phyloP scores from a whole-genome alignment of 352 stramenopile genomes.

The Phytophthora foliorum region DNA sequence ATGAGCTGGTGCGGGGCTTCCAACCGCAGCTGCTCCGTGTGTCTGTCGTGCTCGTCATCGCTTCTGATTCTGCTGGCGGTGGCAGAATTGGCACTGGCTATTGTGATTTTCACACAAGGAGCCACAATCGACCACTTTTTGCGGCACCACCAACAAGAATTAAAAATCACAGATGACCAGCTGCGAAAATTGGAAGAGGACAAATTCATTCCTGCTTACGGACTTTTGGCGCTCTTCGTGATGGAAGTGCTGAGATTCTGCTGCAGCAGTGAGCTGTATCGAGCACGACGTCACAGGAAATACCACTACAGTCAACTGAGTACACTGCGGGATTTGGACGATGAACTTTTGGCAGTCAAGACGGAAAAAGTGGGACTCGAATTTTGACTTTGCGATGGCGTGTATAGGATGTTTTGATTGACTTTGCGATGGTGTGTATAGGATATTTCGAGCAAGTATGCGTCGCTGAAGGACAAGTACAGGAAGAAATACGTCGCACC shows the following conservation, averaged over 20 bases:
- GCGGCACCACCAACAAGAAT: conserved; percentile 66
- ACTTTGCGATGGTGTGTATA: conserved; percentile 22
- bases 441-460: conserved; percentile 82
- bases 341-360: conserved; percentile 71
- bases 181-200: conserved; percentile 61
- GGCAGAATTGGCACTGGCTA: conserved; percentile 63
- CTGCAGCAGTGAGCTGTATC: conserved; percentile 68
- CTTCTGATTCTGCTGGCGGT: conserved; percentile 72
- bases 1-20: conserved; percentile 79
- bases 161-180: conserved; percentile 74
- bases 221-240: conserved; percentile 64
- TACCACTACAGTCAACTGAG: conserved; percentile 69
- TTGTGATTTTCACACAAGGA: conserved; percentile 79
- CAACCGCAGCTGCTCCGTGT: conserved; percentile 51
- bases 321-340: conserved; percentile 71
- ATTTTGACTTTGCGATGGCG: not conserved
- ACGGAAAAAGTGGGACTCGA: conserved; percentile 63
- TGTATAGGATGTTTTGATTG: conserved; percentile 64
- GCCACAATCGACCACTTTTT: conserved; percentile 68
- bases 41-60: conserved; percentile 67
- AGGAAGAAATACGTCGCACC: conserved; percentile 75
- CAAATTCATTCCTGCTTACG: conserved; percentile 78
- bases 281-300: conserved; percentile 56
- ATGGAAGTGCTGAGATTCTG: conserved; percentile 81
- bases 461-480: conserved; percentile 79